A percentile compares a stretch with the other conserved stretches of the same genome.
Conservation (phyloP, 2,329 filamentous ascomycete genomes). For the Thelonectria rubi region DNA sequence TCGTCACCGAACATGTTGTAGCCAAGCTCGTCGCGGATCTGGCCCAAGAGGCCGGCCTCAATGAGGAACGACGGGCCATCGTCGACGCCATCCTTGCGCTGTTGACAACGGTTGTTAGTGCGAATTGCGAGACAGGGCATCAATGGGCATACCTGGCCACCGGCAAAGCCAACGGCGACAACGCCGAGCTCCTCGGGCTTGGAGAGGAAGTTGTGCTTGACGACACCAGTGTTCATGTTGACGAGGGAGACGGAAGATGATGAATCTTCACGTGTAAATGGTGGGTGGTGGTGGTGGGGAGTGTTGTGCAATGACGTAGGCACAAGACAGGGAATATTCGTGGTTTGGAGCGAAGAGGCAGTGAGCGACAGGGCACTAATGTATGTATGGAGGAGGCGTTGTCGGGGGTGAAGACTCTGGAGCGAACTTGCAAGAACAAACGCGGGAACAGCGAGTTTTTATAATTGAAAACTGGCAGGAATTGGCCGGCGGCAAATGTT, state of each 20-base stretch:
- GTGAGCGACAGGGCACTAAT: slow-evolving; percentile 3
- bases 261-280: slow-evolving; percentile 29
- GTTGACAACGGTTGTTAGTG: slow-evolving; percentile 14
- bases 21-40: slow-evolving; percentile 84
- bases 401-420: neutral
- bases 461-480: neutral
- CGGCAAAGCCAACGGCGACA: slow-evolving; percentile 95
- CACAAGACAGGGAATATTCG: neutral
- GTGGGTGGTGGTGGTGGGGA: slow-evolving; percentile 25
- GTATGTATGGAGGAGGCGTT: slow-evolving; percentile 3
- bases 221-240: slow-evolving; percentile 62
- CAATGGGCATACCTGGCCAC: slow-evolving; percentile 77
- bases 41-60: slow-evolving; percentile 82
- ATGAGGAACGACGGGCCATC: slow-evolving; percentile 90
- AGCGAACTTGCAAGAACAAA: neutral
- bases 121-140: neutral
- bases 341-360: slow-evolving; percentile 4
- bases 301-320: slow-evolving; percentile 36
- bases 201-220: slow-evolving; percentile 79
- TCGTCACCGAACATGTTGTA: slow-evolving; percentile 89
- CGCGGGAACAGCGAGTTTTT: neutral
- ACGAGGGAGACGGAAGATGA: neutral
- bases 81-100: slow-evolving; percentile 90
- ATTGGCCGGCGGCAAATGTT: neutral
- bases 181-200: slow-evolving; percentile 84